Base-by-base conservation (phyloP, 352 stramenopile genomes). In the Blastocystis sp. region DNA sequence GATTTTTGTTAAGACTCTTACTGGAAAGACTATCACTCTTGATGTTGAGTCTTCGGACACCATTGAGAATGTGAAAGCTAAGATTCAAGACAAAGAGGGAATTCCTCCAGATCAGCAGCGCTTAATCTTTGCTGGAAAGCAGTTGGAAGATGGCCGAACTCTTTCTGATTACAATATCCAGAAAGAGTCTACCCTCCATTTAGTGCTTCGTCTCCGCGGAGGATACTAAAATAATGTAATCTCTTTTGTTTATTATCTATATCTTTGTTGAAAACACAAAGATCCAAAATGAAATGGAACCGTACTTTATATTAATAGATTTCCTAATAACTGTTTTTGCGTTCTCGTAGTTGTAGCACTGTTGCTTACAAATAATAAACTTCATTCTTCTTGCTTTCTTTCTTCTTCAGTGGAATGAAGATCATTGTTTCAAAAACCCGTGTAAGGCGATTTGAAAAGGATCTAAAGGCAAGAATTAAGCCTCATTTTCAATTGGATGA, bases 11-110 rank as follows among this genome's bases (percentile, higher is more conserved):
- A 97, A 91, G 94, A 97, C 94, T 90, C 93, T 97, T 80, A 97
- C 94, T 91, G 97, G 97, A 91, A 99, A 99, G 93, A 99, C 97
- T 87, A 99, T 99, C 94, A 99, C 97, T 77, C 93, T 99, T 70
- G 97, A 99, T 93, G 97, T 99, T 61, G 97, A 99, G 93, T 95
- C 97, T 55, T 97, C 93, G 55, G 97, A 99, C 92, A 98, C 95
- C 89, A 99, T 99, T 94, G 97, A 99, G 92, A 99, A 98, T 94
- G 97, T 99, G 88, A 99, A 99, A 95, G 94, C 96, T 90, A 99
- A 99, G 95, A 99, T 99, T 91, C 97, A 99, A 94, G 97, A 99
- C 93, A 99, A 99, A 95, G 97, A 99, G 93, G 97, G 97, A 91
- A 99, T 99, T 90, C 97, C 97, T 63, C 96, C 97, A 91, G 97